Evolutionary conservation across 371 early-diverging fungal genomes (phyloP).

Genomic region (Mycotypha africana): DNA sequence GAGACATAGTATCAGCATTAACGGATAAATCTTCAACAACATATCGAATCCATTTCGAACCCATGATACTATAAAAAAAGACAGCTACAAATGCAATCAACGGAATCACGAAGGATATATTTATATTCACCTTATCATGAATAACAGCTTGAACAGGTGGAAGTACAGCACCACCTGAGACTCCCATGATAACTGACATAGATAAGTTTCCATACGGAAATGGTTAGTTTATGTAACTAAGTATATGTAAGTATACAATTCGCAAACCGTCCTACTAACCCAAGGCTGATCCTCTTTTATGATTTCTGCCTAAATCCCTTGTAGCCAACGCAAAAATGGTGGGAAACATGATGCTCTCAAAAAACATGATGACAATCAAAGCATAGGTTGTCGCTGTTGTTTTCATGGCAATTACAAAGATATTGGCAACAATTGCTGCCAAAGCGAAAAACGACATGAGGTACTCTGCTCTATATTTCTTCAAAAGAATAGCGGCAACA

Average conservation of each 20-base stretch:
- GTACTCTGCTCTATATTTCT: slow-evolving; percentile 23
- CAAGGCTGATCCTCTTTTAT: slow-evolving; percentile 36
- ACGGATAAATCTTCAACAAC: slow-evolving; percentile 31
- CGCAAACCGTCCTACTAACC: slow-evolving; percentile 13
- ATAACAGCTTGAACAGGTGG: slow-evolving; percentile 37
- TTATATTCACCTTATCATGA: slow-evolving; percentile 24
- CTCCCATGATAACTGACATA: slow-evolving; percentile 43
- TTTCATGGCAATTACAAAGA: slow-evolving; percentile 29
- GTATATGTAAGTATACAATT: not conserved
- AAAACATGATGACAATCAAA: slow-evolving; percentile 34
- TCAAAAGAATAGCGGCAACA: slow-evolving; percentile 28
- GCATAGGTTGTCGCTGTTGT: slow-evolving; percentile 26
- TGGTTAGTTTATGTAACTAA: too few species aligned
- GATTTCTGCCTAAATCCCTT: slow-evolving; percentile 37
- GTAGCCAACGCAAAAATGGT: slow-evolving; percentile 42
- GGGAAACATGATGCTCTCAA: slow-evolving; percentile 43
- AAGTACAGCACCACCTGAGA: slow-evolving; percentile 37
- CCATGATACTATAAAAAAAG: slow-evolving; percentile 28
- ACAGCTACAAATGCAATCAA: slow-evolving; percentile 26
- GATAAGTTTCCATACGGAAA: too few species aligned
- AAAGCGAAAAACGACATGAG: slow-evolving; percentile 29
- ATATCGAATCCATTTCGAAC: slow-evolving; percentile 28
- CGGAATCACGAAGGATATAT: slow-evolving; percentile 32
- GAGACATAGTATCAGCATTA: too few species aligned
- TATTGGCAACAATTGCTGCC: slow-evolving; percentile 22